phyloP scores from a whole-genome alignment of 495 filamentous ascomycete species.

The Neurospora pannonica region DNA sequence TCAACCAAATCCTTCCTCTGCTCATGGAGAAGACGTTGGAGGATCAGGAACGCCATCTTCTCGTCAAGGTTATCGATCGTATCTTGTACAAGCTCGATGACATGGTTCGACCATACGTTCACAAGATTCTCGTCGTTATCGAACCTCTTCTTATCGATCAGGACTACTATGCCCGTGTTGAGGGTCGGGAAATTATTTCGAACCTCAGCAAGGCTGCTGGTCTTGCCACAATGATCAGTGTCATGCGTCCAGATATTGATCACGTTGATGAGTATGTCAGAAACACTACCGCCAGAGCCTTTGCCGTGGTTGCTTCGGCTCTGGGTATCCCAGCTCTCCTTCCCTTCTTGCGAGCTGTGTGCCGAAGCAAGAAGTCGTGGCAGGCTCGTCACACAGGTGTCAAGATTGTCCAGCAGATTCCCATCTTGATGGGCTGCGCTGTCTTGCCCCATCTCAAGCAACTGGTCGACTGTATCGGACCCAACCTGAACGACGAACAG shows the following conservation, averaged over 20 bases:
- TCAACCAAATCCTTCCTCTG: conserved; percentile 95
- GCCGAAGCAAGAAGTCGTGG: conserved; percentile 97
- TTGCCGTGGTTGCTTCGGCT: conserved; percentile 94
- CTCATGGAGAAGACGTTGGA: conserved; percentile 98
- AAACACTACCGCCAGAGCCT: conserved; percentile 95
- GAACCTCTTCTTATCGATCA: conserved; percentile 98
- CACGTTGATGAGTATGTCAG: conserved; percentile 98
- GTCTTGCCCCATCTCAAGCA: conserved; percentile 94
- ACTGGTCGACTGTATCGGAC: conserved; percentile 90
- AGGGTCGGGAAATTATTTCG: conserved; percentile 97
- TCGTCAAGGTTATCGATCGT: conserved; percentile 98
- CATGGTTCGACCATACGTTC: conserved; percentile 89
- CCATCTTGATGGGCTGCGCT: conserved; percentile 98
- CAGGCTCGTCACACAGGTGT: conserved; percentile 98
- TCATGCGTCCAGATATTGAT: conserved; percentile 98
- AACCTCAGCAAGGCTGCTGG: conserved; percentile 95
- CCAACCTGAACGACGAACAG: conserved; percentile 94
- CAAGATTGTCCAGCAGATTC: conserved; percentile 98
- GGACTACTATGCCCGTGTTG: conserved; percentile 97
- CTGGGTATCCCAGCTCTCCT: conserved; percentile 92
- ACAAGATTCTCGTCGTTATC: conserved; percentile 98
- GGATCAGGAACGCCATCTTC: conserved; percentile 95
- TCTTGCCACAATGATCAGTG: conserved; percentile 97
- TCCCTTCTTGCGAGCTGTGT: conserved; percentile 91
- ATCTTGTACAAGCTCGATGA: conserved; percentile 98